phyloP scores from a whole-genome alignment of 345 rosid species.

The Euphorbia peplus region DNA sequence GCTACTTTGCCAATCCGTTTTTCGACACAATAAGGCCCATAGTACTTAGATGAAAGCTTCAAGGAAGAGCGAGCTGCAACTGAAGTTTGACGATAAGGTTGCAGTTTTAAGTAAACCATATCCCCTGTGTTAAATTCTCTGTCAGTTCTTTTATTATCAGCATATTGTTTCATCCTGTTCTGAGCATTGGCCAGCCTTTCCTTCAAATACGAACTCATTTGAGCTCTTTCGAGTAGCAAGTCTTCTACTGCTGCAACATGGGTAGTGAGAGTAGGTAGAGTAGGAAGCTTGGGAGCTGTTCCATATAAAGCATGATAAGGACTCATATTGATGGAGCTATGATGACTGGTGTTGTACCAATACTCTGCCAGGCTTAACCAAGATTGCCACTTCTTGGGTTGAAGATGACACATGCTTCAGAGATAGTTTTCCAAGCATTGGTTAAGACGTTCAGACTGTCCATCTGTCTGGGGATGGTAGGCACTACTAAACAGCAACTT shows the following conservation, averaged over 20 bases:
- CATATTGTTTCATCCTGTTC: background rate
- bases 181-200: background rate
- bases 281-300: too few species aligned
- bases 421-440: too few species aligned
- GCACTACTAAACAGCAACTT: background rate
- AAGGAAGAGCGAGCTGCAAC: too few species aligned
- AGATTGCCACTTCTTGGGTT: too few species aligned
- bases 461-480: too few species aligned
- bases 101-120: background rate
- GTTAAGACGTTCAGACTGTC: too few species aligned
- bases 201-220: background rate
- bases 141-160: background rate
- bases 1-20: background rate
- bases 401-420: too few species aligned
- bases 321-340: background rate
- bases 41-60: background rate
- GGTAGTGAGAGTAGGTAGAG: background rate
- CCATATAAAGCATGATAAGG: background rate
- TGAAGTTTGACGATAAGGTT: background rate
- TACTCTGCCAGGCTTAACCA: too few species aligned
- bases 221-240: background rate
- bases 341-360: too few species aligned
- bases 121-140: background rate
- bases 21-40: background rate
- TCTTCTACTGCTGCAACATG: background rate